phyloP scores from a whole-genome alignment of 1,284 basidiomycete genomes.

The Cystobasidiaceae sp. region DNA sequence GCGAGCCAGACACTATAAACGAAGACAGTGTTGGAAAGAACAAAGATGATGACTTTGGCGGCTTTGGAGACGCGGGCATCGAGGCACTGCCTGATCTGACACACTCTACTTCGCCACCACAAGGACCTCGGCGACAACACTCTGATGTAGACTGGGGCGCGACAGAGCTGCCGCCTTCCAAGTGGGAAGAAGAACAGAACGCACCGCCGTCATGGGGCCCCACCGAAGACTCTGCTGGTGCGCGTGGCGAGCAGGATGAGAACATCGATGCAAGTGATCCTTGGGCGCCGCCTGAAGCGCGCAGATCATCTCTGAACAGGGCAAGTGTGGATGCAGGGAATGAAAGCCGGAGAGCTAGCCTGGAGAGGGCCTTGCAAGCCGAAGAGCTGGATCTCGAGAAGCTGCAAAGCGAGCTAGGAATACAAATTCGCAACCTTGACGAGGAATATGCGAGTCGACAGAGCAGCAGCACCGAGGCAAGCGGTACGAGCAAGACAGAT shows the following conservation, averaged over 20 bases:
- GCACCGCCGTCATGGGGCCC: slow-evolving; percentile 19
- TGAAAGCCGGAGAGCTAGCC: background rate
- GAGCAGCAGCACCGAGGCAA: background rate
- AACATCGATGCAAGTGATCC: background rate
- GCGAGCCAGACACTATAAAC: too few species aligned
- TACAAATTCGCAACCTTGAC: slow-evolving; percentile 27
- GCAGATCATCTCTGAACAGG: too few species aligned
- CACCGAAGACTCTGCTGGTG: background rate
- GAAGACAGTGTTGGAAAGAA: too few species aligned
- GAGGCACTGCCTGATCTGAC: too few species aligned
- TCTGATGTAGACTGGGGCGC: slow-evolving; percentile 18
- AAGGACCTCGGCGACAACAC: background rate
- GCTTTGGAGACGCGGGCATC: too few species aligned
- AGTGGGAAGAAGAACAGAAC: slow-evolving; percentile 20
- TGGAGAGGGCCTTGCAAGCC: background rate
- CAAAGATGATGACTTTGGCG: too few species aligned
- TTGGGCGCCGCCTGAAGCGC: slow-evolving; percentile 2
- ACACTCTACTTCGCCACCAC: too few species aligned
- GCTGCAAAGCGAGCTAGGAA: slow-evolving; percentile 13
- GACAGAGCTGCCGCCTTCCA: slow-evolving; percentile 12
- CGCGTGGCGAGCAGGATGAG: background rate
- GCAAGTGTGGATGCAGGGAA: too few species aligned
- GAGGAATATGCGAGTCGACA: slow-evolving; percentile 19
- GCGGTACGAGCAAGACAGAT: background rate
- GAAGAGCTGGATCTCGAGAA: slow-evolving; percentile 11